Base-by-base conservation (phyloP, 306 rosid genomes). In the Vigna reflexopilosa region DNA sequence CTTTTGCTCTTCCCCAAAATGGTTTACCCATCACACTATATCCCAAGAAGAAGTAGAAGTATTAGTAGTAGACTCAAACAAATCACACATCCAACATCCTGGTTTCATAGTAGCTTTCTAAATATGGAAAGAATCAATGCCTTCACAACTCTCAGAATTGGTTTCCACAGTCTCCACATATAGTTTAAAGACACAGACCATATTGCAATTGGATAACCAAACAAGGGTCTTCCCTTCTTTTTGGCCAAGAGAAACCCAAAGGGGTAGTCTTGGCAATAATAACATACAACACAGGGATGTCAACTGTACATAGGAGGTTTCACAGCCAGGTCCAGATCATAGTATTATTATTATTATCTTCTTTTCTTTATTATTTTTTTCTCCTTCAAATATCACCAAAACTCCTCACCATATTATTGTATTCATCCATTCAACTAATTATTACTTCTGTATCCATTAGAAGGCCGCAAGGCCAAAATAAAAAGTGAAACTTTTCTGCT, bases 1-100 rank as follows among this genome's bases (percentile, higher is more conserved):
- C 99, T 59, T 96, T 96, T 88, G 96, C 97, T 59, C 97, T 96
- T 81, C 99, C 99, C 80, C 94, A 86, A 48, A 88, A 93, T 73
- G 99, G 99, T 16, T 84, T 96, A 70, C 99, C 99, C 86, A 86
- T 96, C 67, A 88, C 68, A 66, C 77, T 95, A 47, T 85, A 64
- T 81, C 70, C 80, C 73, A 91, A 86, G 78, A 85, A 84, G 15
- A 26, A 26, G 28, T 26, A 26, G 28, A 26, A 26, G 28, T 81
- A 61, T 63, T 56, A 44, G 62, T 82, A 61, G 70, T 56, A 44
- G 62, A 7, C 8, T 42, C 72, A 17, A 72, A 52, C 55, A 74
- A 15, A 54, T 24, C 24, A 57, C 54, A 51, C 38, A 81, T 59
- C 77, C 58, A 75, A 75, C 57, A 26, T 26, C 71, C 16, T 75